Evolutionary conservation across 2,329 filamentous ascomycete genomes (phyloP), one percentile per base, ranked within the genome.

Genomic region (Pseudocercospora pini-densiflorae): DNA sequence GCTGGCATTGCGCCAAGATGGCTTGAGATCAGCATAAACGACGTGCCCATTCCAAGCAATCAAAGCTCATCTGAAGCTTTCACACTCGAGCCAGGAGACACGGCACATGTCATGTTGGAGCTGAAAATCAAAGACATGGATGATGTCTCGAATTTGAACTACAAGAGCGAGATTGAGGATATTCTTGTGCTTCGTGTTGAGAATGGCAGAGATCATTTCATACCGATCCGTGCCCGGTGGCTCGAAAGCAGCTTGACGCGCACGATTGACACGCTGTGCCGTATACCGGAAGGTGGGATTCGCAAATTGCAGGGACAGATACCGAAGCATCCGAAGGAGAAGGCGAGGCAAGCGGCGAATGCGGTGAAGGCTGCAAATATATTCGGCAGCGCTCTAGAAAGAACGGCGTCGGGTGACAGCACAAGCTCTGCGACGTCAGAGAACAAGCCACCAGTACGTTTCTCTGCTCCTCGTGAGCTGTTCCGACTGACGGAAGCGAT

Each of bases 181-280:
- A 89, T 99, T 2, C 83, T 99, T 7, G 90, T 99, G 1, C 84
- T 99, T 8, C 89, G 93, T 0, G 92, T 99, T 5, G 85, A 88
- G 10, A 88, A 90, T 61, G 96, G 96, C 0, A 87, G 93, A 57
- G 95, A 99, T 73, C 92, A 98, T 76, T 99, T 99, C 76, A 88
- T 99, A 45, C 90, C 93, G 0, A 84, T 97, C 0, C 89, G 87
- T 24, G 95, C 87, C 0, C 82, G 81, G 1, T 99, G 95, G 94
- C 82, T 90, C 3, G 91, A 91, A 8, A 93, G 92, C 0, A 92
- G 89, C 72, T 92, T 98, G 58, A 92, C 92, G 0, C 89, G 92
- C 43, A 94, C 92, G 0, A 86, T 99, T n/a, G 90, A 94, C 67
- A 94, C 97, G 74, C 85, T 99, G 8, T 92, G 96, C 59, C 88